Evolutionary conservation across 2,329 filamentous ascomycete species (phyloP), one percentile per base, ranked within the genome.

Genomic region (Tolypocladium tropicale): DNA sequence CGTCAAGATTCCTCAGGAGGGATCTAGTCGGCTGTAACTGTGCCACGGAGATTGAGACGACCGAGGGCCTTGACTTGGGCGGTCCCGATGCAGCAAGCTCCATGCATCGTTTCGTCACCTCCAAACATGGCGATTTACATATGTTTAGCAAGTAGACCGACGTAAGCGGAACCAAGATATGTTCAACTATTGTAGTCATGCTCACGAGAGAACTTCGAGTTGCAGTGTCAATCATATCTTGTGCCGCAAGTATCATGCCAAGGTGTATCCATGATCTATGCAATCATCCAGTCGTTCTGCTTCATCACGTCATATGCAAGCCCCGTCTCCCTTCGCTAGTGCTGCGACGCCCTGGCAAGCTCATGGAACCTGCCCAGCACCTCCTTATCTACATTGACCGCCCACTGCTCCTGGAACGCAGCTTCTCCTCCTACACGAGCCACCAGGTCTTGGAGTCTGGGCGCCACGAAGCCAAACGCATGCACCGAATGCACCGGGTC

Each of bases 1-100:
- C 1, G 86, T 96, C 23, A 90, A 90, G 72, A 78, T 97, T 46
- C 85, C 87, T 1, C 88, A 91, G 63, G 78, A 83, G 49, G 79
- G 76, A 7, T 75, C 78, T 60, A 82, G 78, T 64, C 83, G 80
- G 69, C 63, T 85, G 67, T 85, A 62, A 7, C 16, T 43, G 21
- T 23, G 23, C n/a, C 9, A 12, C 39, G 14, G 21, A 12, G 39
- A 41, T 2, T 41, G 6, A 10, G 2, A 39, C n/a, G 16, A 18
- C 14, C n/a, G n/a, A n/a, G n/a, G n/a, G n/a, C n/a, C n/a, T n/a
- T n/a, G n/a, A n/a, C n/a, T n/a, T n/a, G n/a, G n/a, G n/a, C n/a
- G n/a, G n/a, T n/a, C n/a, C n/a, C n/a, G n/a, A n/a, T n/a, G n/a
- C n/a, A n/a, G n/a, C n/a, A n/a, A n/a, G n/a, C n/a, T n/a, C n/a